phyloP scores from a whole-genome alignment of 2,329 filamentous ascomycete genomes.

The Epichloe aotearoae region DNA sequence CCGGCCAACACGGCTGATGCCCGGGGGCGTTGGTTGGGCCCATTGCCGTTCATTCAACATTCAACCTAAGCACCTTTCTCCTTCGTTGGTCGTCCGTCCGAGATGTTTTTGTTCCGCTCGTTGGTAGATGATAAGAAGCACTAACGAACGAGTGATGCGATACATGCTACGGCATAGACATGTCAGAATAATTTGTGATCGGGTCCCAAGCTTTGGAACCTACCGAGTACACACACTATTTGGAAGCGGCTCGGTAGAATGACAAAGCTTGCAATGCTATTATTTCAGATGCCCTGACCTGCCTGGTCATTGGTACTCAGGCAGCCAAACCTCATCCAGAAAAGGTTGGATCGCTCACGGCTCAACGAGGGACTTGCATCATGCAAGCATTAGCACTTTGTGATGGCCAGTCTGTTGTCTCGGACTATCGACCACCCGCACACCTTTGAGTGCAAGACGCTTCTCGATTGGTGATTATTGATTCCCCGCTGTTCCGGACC shows the following conservation, averaged over 20 bases:
- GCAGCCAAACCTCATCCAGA: background rate
- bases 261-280: too few species aligned
- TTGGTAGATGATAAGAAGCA: background rate
- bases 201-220: too few species aligned
- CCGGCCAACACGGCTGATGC: too few species aligned
- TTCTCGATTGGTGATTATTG: background rate
- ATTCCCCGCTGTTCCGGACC: too few species aligned
- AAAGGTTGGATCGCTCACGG: background rate
- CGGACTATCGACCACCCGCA: background rate
- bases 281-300: too few species aligned
- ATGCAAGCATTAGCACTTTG: too few species aligned
- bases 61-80: constrained; percentile 5
- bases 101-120: background rate
- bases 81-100: background rate
- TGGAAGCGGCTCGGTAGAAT: background rate
- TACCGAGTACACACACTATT: background rate
- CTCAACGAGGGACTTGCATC: background rate
- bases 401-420: background rate
- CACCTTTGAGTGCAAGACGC: background rate
- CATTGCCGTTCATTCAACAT: background rate
- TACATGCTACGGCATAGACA: too few species aligned
- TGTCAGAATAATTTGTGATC: background rate
- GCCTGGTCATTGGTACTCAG: too few species aligned
- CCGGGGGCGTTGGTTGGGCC: constrained; percentile 5
- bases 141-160: background rate